Base-by-base conservation (phyloP, 2,329 filamentous ascomycete genomes). In the Nothomitra cinnamomea region DNA sequence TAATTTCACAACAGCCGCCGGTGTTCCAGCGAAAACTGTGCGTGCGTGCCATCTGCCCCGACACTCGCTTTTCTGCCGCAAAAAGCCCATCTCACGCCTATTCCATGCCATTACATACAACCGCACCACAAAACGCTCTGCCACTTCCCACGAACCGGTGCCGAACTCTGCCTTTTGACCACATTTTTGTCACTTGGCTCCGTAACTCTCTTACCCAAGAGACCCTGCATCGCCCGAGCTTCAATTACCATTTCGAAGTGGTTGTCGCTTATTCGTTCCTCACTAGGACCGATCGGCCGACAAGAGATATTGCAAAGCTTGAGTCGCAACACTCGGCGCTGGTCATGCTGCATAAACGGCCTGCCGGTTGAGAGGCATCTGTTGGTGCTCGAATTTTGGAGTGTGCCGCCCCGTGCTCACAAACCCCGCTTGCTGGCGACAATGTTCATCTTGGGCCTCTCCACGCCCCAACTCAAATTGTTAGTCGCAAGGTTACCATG, bases 291-390 rank as follows among this genome's bases (percentile, higher is more conserved):
- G 45, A 49, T 49, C 45, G 45, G 45, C 24, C n/a, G 24, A 35
- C 43, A 17, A 49, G 45, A 35, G 45, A 49, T 49, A 24, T 49
- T 22, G 45, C 25, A 35, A 48, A 49, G 45, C 24, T 49, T 35
- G 24, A 35, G 45, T 17, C 15, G 45, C 45, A 49, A 35, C 45
- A n/a, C 24, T 22, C 45, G 32, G 45, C 19, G 45, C 24, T 49
- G 45, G 45, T 35, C 45, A 49, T 49, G 45, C 45, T 49, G 45
- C 17, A 35, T 13, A 21, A 32, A 24, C 19, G 45, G 45, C 21
- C 45, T 24, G 45, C 32, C 21, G 25, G 28, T n/a, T 41, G 5
- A 41, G 38, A 41, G 13, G 38, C 5, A 19, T 19, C 38, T 41
- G 38, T 41, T n/a, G 38, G 17, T 19, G 38, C 38, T 32, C 28